phyloP scores from a whole-genome alignment of 805 yeast genomes.

The Maudiozyma bulderi region DNA sequence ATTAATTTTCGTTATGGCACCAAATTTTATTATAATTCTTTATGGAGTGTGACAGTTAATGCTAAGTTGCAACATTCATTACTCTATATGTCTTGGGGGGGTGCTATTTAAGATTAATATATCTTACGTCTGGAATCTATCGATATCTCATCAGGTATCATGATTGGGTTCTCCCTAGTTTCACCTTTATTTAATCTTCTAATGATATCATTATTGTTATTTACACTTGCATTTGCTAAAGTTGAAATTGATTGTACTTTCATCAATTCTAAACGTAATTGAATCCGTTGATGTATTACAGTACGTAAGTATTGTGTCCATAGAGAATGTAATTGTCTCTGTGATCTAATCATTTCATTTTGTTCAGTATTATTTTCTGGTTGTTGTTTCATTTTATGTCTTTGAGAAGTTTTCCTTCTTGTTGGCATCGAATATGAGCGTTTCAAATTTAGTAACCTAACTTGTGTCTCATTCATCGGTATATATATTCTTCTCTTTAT shows the following conservation, averaged over 20 bases:
- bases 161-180: background rate
- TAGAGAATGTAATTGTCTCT: background rate
- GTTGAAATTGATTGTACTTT: background rate
- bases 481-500: background rate
- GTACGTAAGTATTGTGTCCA: background rate
- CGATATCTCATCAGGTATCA: background rate
- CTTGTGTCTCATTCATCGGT: background rate
- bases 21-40: too few species aligned
- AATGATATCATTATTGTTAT: background rate
- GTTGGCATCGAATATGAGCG: background rate
- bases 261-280: background rate
- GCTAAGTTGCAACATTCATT: too few species aligned
- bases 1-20: too few species aligned
- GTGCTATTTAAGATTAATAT: background rate
- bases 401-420: background rate
- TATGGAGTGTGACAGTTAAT: too few species aligned
- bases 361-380: background rate
- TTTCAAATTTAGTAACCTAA: background rate
- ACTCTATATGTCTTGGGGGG: too few species aligned
- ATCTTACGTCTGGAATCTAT: background rate
- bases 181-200: background rate
- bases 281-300: background rate
- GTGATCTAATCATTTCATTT: background rate
- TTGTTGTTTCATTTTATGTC: too few species aligned
- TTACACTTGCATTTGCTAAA: background rate